Evolutionary conservation across 441 rosid genomes (phyloP).

Genomic region (Bruguiera hainesii): DNA sequence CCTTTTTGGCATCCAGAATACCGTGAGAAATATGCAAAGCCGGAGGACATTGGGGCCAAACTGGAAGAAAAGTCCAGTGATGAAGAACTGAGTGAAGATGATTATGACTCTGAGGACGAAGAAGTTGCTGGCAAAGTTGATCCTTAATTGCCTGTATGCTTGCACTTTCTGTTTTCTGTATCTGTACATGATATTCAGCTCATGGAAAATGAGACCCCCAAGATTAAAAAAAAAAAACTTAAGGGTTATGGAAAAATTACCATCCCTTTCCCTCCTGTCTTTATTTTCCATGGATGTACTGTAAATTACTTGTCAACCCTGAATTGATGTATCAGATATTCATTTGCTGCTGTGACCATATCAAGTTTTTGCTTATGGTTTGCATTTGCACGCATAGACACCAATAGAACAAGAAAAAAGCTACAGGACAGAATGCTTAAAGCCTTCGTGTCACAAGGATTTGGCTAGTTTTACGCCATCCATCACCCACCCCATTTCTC

Average conservation of each 20-base stretch:
- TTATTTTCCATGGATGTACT: slow-evolving; percentile 35
- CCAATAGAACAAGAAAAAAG: no score
- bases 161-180: slow-evolving; percentile 11
- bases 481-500: no score
- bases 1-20: slow-evolving; percentile 44
- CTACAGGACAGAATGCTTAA: no score
- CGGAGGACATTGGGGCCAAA: slow-evolving; percentile 55
- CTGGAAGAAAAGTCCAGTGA: slow-evolving; percentile 71
- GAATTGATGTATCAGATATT: slow-evolving; percentile 26
- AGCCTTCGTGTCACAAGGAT: no score
- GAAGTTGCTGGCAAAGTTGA: slow-evolving; percentile 73
- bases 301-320: slow-evolving; percentile 36
- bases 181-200: slow-evolving; percentile 42
- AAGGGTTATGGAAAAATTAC: slow-evolving; percentile 35
- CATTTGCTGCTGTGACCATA: slow-evolving; percentile 24
- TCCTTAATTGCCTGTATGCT: slow-evolving; percentile 33
- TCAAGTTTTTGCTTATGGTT: not conserved
- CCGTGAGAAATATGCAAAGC: slow-evolving; percentile 80
- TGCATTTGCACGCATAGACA: slow-evolving; percentile 17
- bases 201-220: slow-evolving; percentile 27
- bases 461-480: no score
- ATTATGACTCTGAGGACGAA: slow-evolving; percentile 63
- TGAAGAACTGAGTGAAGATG: slow-evolving; percentile 86
- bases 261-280: slow-evolving; percentile 12
- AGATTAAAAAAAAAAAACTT: not conserved